Conservation (phyloP, 352 stramenopile species). For the Globisporangium echinulatum region DNA sequence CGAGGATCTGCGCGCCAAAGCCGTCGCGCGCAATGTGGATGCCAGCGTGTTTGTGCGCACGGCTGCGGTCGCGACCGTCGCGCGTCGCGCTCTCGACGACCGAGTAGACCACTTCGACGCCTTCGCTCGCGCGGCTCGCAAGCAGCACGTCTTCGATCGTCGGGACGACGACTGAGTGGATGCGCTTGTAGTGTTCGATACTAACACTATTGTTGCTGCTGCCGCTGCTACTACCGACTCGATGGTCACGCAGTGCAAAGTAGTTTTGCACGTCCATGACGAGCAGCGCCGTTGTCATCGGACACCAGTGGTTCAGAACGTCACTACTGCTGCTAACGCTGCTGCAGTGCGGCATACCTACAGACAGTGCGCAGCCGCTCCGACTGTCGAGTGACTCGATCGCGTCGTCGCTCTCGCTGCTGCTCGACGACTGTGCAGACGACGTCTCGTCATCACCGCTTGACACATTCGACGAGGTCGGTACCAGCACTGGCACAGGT, state of each 20-base stretch:
- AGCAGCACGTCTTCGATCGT: constrained; percentile 57
- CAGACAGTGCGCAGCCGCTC: too few relatives aligned
- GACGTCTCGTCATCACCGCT: constrained; percentile 4
- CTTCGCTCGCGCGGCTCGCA: constrained; percentile 36
- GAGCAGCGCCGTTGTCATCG: constrained; percentile 57
- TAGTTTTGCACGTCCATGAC: constrained; percentile 72
- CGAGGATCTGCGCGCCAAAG: constrained; percentile 65
- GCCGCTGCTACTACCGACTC: neutral
- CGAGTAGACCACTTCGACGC: constrained; percentile 85
- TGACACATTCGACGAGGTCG: neutral
- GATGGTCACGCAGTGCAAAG: constrained; percentile 28
- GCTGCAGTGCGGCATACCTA: too few relatives aligned
- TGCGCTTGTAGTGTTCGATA: constrained; percentile 36
- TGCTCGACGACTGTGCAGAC: constrained; percentile 3
- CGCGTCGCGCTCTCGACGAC: constrained; percentile 84
- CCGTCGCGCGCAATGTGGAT: constrained; percentile 64
- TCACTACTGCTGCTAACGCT: constrained; percentile 3
- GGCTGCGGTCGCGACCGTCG: constrained; percentile 77
- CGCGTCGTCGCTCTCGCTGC: neutral
- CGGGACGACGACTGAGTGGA: constrained; percentile 45
- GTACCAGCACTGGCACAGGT: too few relatives aligned
- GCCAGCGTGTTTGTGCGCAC: constrained; percentile 84
- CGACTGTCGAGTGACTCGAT: too few relatives aligned
- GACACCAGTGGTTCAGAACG: constrained; percentile 42
- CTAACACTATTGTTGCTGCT: constrained; percentile 14